phyloP scores from a whole-genome alignment of 164 flowering plant genomes.

The Malania oleifera region DNA sequence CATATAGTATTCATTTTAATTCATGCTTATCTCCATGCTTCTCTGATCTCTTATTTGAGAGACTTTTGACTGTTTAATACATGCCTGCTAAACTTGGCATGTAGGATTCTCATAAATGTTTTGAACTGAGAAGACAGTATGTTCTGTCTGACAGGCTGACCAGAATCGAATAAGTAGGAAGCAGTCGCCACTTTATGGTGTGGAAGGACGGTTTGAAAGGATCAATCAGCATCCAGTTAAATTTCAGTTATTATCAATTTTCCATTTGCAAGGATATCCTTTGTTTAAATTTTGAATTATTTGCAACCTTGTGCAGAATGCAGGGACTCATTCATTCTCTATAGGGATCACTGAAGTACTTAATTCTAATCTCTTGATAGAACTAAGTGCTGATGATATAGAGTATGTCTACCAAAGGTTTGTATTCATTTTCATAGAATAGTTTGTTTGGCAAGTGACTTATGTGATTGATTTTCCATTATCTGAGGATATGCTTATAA shows the following conservation, averaged over 20 bases:
- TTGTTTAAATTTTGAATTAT: not conserved
- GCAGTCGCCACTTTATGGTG: constrained; percentile 69
- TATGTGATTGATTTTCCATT: too few species aligned
- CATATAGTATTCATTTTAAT: too few species aligned
- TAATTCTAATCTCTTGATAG: constrained; percentile 74
- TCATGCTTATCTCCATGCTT: too few species aligned
- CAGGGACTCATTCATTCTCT: constrained; percentile 84
- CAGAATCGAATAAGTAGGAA: constrained; percentile 58
- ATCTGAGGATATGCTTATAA: too few species aligned
- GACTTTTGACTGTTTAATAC: not conserved
- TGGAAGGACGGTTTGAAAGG: constrained; percentile 89
- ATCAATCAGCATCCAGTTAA: constrained; percentile 92
- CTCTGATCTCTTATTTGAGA: not conserved
- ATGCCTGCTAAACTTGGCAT: not conserved
- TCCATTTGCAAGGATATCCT: not conserved
- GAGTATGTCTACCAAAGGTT: constrained; percentile 93
- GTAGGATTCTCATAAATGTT: too few species aligned
- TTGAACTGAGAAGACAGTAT: not conserved
- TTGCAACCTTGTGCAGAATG: constrained; percentile 50
- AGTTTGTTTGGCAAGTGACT: not conserved
- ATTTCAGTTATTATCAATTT: constrained; percentile 19
- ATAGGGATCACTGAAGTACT: constrained; percentile 86
- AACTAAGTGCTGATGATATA: constrained; percentile 87
- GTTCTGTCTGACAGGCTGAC: constrained; percentile 60
- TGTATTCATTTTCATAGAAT: not conserved